A percentile compares a stretch with the other conserved stretches of the same genome.
phyloP scores from a whole-genome alignment of 345 rosid species.

The Alliaria petiolata region DNA sequence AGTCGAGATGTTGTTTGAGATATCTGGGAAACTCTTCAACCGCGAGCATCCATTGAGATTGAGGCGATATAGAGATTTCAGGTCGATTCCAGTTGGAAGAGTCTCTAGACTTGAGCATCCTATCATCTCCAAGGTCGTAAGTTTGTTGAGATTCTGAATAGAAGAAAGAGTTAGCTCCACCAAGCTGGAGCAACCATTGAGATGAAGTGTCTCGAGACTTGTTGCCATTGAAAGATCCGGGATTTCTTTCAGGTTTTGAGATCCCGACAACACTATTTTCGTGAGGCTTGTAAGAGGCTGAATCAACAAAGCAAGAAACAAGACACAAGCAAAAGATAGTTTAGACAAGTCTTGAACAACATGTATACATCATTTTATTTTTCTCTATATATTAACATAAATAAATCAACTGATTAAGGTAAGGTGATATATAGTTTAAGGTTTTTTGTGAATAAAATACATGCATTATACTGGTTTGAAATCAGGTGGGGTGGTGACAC shows the following conservation, averaged over 20 bases:
- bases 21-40: conserved; percentile 21
- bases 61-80: conserved; percentile 1
- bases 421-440: too few relatives aligned
- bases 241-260: neutral
- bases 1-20: neutral
- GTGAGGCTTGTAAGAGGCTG: conserved; percentile 13
- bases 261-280: neutral
- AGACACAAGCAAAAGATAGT: neutral
- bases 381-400: too few relatives aligned
- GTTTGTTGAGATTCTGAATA: conserved; percentile 5
- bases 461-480: too few relatives aligned
- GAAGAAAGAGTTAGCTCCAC: conserved; percentile 1
- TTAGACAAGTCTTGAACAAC: neutral
- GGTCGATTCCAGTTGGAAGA: neutral
- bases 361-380: neutral
- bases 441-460: too few relatives aligned
- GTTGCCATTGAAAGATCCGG: conserved; percentile 19
- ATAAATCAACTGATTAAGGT: too few relatives aligned
- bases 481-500: too few relatives aligned
- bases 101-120: conserved; percentile 11
- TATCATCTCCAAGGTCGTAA: neutral
- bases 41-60: conserved; percentile 17
- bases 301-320: neutral
- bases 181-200: conserved; percentile 11
- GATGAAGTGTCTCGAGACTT: neutral